Percentiles rank a stretch among this genome's conserved stretches.
These are phyloP conservation scores for Talaromyces nanjingensis DNA, from an alignment of 495 filamentous ascomycete genomes.

Conservation along the genomic window DNA sequence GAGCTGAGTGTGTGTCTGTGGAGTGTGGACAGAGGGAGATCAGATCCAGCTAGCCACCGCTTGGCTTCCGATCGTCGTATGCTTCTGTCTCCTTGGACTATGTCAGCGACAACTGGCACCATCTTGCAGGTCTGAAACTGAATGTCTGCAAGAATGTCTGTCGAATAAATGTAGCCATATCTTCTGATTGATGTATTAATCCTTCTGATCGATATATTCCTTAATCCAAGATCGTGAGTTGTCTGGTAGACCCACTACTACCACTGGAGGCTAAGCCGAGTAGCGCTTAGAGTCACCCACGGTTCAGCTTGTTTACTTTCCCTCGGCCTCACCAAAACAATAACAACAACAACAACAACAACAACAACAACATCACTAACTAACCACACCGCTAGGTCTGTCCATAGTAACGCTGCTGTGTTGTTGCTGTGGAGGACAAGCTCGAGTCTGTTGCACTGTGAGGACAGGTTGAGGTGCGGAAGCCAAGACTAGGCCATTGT, in stretches of 20 bases:
- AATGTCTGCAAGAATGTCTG: neutral
- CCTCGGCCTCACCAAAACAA: slow-evolving; percentile 1
- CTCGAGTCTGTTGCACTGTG: too few species aligned
- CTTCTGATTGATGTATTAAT: too few species aligned
- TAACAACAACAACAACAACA: slow-evolving; percentile 1
- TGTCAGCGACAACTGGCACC: neutral
- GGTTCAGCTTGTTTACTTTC: slow-evolving; percentile 10
- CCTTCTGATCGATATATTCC: too few species aligned
- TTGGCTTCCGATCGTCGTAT: neutral
- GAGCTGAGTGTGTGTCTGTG: neutral
- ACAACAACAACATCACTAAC: neutral
- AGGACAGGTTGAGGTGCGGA: neutral
- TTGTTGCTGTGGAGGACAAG: neutral
- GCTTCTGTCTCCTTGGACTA: too few species aligned
- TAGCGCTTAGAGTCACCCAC: neutral
- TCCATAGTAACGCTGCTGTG: neutral
- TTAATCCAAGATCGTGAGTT: neutral
- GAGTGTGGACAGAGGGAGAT: too few species aligned
- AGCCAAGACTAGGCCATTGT: neutral
- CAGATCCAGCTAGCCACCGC: neutral
- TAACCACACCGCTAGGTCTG: neutral
- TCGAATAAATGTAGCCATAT: too few species aligned
- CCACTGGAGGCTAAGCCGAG: neutral
- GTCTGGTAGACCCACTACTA: neutral
- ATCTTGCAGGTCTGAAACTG: neutral